These are phyloP conservation scores for Macrotyloma uniflorum DNA, from an alignment of 306 rosid genomes.

Conservation along the genomic window DNA sequence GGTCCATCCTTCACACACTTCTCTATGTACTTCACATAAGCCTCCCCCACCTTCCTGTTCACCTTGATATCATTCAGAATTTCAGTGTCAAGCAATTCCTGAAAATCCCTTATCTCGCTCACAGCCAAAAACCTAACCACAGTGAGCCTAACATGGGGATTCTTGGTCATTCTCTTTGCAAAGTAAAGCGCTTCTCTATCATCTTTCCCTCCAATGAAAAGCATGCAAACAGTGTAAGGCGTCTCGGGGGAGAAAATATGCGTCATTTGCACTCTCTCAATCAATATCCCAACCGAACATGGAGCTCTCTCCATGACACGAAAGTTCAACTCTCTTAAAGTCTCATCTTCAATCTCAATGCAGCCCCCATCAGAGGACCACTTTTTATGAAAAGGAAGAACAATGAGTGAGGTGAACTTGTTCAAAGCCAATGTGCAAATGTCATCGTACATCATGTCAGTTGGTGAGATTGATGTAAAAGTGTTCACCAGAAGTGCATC, in stretches of 20 bases:
- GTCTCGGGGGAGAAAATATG: constrained; percentile 27
- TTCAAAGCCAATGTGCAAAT: constrained; percentile 64
- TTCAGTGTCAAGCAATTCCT: constrained; percentile 34
- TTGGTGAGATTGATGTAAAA: constrained; percentile 67
- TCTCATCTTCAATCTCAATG: constrained; percentile 50
- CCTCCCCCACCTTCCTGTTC: background rate
- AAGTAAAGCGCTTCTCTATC: constrained; percentile 65
- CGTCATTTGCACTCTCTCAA: constrained; percentile 47
- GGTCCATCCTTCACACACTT: constrained; percentile 52
- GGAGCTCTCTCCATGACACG: constrained; percentile 66
- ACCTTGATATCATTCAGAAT: constrained; percentile 35
- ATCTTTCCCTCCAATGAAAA: constrained; percentile 75
- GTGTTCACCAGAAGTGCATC: constrained; percentile 38
- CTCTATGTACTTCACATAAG: constrained; percentile 39
- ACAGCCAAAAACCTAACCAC: constrained; percentile 41
- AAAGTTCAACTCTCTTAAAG: constrained; percentile 48
- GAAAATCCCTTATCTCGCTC: background rate
- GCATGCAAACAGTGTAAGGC: constrained; percentile 45
- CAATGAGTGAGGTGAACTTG: constrained; percentile 57
- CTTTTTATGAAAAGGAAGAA: constrained; percentile 68
- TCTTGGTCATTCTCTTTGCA: constrained; percentile 52
- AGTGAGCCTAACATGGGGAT: constrained; percentile 38
- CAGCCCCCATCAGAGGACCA: constrained; percentile 58
- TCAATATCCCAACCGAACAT: constrained; percentile 64
- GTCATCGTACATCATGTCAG: constrained; percentile 68